These are phyloP conservation scores for Chaetomium olivaceum DNA, from an alignment of 2,329 filamentous ascomycete species.

Conservation along the genomic window DNA sequence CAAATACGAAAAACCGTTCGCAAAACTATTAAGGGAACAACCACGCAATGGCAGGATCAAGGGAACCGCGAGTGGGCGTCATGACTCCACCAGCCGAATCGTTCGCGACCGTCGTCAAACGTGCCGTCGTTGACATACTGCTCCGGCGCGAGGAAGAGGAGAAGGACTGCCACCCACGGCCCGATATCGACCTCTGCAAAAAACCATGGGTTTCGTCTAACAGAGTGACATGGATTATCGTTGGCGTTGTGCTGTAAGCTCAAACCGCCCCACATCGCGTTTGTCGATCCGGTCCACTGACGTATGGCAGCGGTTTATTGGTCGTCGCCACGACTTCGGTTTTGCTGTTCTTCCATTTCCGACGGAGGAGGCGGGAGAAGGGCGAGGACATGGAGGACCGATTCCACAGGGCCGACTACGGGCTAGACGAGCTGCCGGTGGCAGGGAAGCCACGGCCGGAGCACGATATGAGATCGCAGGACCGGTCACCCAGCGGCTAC, in stretches of 20 bases:
- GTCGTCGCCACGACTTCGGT: slow-evolving; percentile 21
- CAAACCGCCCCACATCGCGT: background rate
- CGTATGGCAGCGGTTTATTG: slow-evolving; percentile 23
- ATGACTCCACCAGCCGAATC: background rate
- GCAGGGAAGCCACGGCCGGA: slow-evolving; percentile 10
- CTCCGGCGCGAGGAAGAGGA: slow-evolving; percentile 27
- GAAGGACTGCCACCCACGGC: slow-evolving; percentile 20
- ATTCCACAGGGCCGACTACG: slow-evolving; percentile 31
- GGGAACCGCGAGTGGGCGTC: background rate
- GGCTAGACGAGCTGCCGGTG: slow-evolving; percentile 27
- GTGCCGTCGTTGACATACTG: slow-evolving; percentile 21
- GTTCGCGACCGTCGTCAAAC: slow-evolving; percentile 19
- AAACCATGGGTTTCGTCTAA: slow-evolving; percentile 29
- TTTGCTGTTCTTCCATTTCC: slow-evolving; percentile 28
- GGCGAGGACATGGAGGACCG: slow-evolving; percentile 30
- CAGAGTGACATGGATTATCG: slow-evolving; percentile 28
- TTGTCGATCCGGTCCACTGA: background rate
- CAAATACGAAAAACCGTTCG: background rate
- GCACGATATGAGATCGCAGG: slow-evolving; percentile 18
- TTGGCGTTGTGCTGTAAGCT: slow-evolving; percentile 30
- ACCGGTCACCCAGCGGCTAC: slow-evolving; percentile 19
- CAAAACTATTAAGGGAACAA: background rate
- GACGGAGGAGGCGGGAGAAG: slow-evolving; percentile 27
- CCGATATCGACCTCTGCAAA: slow-evolving; percentile 28
- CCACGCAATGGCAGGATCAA: slow-evolving; percentile 6